Evolutionary conservation across 2,329 filamentous ascomycete genomes (phyloP), one percentile per base, ranked within the genome.

Genomic region (Alternaria triticimaculans): DNA sequence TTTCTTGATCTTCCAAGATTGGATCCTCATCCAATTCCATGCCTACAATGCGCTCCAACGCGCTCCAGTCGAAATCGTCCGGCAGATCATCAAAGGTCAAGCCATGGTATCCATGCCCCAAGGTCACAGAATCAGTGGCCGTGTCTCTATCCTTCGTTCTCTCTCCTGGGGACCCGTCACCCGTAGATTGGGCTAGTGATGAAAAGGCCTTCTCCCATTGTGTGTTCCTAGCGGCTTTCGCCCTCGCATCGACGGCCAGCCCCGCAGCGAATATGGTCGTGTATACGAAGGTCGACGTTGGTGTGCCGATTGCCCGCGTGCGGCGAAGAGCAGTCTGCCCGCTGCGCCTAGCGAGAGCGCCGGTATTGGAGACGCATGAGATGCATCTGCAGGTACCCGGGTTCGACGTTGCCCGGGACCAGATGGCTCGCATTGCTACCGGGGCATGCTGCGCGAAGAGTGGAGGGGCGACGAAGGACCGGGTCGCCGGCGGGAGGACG

Each of bases 241-340:
- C 76, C 26, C 83, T 82, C 6, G 87, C 86, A 76, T 93, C 91
- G 28, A 87, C 81, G 4, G 90, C 81, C 11, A 89, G 85, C 2
- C 89, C 90, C 3, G 88, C 87, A 6, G 88, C 89, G 72, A 92
- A 87, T 58, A 90, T 86, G 33, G 88, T 87, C 25, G 90, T 90
- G 73, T 92, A 92, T 76, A 86, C 87, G 43, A 90, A 87, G 23
- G 90, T 92, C 33, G 80, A 81, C 3, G 74, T 90, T 84, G 63
- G 89, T 67, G 80, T 89, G 82, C 78, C 85, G 80, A 72, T 84
- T 78, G 44, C 82, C 83, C 84, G 78, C 67, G 84, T 85, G 58
- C 85, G 84, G 71, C 83, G 84, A 55, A 84, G 77, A 30, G 84
- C 80, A 21, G 83, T 81, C 44, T 84, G 85, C 48, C 87, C 85